Conservation (phyloP, 495 filamentous ascomycete genomes). For the Xylaria acuta region DNA sequence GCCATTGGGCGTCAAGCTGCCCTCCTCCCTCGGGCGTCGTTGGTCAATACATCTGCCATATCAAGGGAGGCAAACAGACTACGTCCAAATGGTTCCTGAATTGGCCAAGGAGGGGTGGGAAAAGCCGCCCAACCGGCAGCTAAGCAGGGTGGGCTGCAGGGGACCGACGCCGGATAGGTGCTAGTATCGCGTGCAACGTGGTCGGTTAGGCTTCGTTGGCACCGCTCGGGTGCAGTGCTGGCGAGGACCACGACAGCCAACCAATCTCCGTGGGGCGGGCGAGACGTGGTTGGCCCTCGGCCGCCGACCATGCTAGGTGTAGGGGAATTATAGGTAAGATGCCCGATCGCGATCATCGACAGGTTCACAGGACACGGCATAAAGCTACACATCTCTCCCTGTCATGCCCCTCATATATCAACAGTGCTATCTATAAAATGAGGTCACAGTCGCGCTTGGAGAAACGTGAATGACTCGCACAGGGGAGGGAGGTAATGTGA, state of each 20-base stretch:
- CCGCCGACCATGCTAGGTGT: not conserved
- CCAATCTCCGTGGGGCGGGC: conserved; percentile 21
- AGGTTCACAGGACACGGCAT: not conserved
- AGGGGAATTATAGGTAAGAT: not conserved
- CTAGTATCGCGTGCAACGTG: conserved; percentile 26
- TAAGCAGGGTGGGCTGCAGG: conserved; percentile 22
- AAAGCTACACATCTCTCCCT: conserved; percentile 1
- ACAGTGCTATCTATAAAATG: conserved; percentile 3
- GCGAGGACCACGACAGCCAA: conserved; percentile 16
- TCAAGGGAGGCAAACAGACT: conserved; percentile 14
- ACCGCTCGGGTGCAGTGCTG: conserved; percentile 14
- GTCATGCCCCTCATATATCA: not conserved
- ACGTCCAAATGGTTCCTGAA: conserved; percentile 21
- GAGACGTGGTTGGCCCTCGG: conserved; percentile 13
- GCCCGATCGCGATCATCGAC: conserved; percentile 1
- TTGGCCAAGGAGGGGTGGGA: conserved; percentile 22
- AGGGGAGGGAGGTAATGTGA: not conserved
- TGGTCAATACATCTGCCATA: conserved; percentile 11
- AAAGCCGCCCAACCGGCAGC: conserved; percentile 24
- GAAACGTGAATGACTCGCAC: not conserved
- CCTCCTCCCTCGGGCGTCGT: conserved; percentile 11
- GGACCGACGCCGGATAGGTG: conserved; percentile 9
- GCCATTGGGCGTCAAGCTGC: conserved; percentile 27
- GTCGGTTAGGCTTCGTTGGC: conserved; percentile 26
- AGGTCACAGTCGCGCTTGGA: not conserved